These are phyloP conservation scores for Heritiera littoralis DNA, from an alignment of 345 rosid genomes.

Conservation along the genomic window DNA sequence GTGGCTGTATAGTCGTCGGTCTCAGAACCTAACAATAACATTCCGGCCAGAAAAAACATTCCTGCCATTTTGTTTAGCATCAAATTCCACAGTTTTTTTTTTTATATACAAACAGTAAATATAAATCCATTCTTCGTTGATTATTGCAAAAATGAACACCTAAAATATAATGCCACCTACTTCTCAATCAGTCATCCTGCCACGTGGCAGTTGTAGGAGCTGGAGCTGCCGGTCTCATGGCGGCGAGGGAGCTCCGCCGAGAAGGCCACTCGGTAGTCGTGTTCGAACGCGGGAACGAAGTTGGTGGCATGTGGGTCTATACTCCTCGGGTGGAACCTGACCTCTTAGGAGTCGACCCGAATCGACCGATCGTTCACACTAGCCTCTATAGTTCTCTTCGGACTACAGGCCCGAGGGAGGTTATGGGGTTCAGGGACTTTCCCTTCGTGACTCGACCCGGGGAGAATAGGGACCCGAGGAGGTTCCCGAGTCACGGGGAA, in stretches of 20 bases:
- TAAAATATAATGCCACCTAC: slow-evolving; percentile 35
- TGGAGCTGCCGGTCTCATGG: slow-evolving; percentile 78
- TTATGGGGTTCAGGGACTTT: slow-evolving; percentile 75
- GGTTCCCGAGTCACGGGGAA: slow-evolving; percentile 73
- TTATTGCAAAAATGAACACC: neutral
- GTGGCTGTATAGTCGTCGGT: no score
- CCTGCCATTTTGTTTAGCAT: no score
- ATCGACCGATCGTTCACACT: slow-evolving; percentile 57
- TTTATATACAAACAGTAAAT: no score
- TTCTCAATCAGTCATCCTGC: slow-evolving; percentile 37
- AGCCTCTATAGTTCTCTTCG: slow-evolving; percentile 86
- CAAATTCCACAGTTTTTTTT: no score
- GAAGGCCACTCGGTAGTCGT: slow-evolving; percentile 83
- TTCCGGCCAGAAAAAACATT: no score
- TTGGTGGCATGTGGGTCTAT: slow-evolving; percentile 87
- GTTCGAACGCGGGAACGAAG: slow-evolving; percentile 60
- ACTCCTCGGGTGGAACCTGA: slow-evolving; percentile 57
- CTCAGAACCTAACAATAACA: no score
- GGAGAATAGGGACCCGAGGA: slow-evolving; percentile 54
- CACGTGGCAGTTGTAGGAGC: slow-evolving; percentile 87
- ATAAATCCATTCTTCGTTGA: neutral
- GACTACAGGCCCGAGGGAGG: slow-evolving; percentile 82
- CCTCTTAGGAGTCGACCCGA: slow-evolving; percentile 62
- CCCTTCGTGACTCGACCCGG: slow-evolving; percentile 51
- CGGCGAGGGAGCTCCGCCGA: slow-evolving; percentile 68